Conservation (phyloP, 768 basidiomycete species). For the Russula compacta region DNA sequence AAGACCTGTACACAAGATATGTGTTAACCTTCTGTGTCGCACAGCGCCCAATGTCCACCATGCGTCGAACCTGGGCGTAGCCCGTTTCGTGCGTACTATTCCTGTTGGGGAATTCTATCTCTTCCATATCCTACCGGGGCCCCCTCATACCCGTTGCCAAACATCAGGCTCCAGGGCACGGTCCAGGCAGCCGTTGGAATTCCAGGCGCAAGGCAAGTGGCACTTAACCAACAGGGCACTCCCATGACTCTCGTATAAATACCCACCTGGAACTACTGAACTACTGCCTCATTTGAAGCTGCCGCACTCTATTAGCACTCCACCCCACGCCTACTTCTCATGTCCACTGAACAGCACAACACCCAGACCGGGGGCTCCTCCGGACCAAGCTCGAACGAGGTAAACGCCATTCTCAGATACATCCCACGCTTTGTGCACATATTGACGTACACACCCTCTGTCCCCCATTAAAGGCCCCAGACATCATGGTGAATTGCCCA, state of each 20-base stretch:
- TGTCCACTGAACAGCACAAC: no score
- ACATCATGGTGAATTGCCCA: background rate
- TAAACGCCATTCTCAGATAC: no score
- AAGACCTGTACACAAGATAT: background rate
- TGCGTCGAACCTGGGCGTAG: no score
- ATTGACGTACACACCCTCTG: background rate
- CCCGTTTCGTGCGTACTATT: background rate
- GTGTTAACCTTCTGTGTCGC: background rate
- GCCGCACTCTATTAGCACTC: background rate
- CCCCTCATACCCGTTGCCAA: background rate
- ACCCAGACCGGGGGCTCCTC: background rate
- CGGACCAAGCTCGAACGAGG: background rate
- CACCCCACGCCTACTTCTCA: background rate
- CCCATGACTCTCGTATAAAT: background rate
- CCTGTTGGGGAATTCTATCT: background rate
- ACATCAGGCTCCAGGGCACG: background rate
- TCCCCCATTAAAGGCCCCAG: background rate
- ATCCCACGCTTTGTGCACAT: background rate
- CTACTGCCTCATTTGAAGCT: no score
- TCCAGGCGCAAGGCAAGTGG: background rate
- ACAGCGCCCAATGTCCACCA: background rate
- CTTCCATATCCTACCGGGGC: no score
- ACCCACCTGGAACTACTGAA: no score
- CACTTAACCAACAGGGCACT: background rate
- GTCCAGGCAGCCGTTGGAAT: background rate